A percentile compares a stretch with the other conserved stretches of the same genome.
These are phyloP conservation scores for Starmerella vaccinii DNA, from an alignment of 805 yeast genomes.

Conservation along the genomic window DNA sequence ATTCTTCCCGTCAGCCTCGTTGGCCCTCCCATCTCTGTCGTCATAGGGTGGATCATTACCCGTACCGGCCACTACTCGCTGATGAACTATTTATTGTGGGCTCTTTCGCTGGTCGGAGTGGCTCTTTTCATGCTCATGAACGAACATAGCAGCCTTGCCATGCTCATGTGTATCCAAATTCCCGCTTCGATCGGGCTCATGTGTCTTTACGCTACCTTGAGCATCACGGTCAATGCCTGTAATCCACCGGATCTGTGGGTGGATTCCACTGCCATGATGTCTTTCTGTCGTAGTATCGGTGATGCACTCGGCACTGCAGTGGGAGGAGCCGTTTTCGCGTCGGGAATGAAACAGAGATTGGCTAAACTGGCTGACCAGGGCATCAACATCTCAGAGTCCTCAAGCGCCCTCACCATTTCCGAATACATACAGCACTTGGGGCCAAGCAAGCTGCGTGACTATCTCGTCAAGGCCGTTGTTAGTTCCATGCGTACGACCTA, in stretches of 20 bases:
- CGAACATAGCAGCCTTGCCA: constrained; percentile 31
- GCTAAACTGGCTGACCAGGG: constrained; percentile 8
- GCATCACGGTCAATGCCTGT: constrained; percentile 27
- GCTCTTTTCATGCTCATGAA: constrained; percentile 37
- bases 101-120: constrained; percentile 35
- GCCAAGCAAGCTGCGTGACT: constrained; percentile 6
- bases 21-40: constrained; percentile 32
- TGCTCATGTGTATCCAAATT: constrained; percentile 38
- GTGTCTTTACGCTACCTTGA: constrained; percentile 36
- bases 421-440: constrained; percentile 16
- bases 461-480: constrained; percentile 19
- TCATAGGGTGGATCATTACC: constrained; percentile 35
- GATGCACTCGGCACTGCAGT: constrained; percentile 30
- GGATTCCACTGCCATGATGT: constrained; percentile 28
- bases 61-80: constrained; percentile 37
- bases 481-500: constrained; percentile 22
- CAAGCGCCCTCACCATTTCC: constrained; percentile 21
- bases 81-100: constrained; percentile 33
- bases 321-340: constrained; percentile 29
- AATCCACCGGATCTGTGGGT: constrained; percentile 26
- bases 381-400: constrained; percentile 17
- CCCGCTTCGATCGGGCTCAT: constrained; percentile 42
- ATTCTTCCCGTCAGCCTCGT: constrained; percentile 38
- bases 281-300: constrained; percentile 28
- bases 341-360: constrained; percentile 19